These are phyloP conservation scores for Sporothrix phasma DNA, from an alignment of 2,329 filamentous ascomycete species.

Conservation along the genomic window DNA sequence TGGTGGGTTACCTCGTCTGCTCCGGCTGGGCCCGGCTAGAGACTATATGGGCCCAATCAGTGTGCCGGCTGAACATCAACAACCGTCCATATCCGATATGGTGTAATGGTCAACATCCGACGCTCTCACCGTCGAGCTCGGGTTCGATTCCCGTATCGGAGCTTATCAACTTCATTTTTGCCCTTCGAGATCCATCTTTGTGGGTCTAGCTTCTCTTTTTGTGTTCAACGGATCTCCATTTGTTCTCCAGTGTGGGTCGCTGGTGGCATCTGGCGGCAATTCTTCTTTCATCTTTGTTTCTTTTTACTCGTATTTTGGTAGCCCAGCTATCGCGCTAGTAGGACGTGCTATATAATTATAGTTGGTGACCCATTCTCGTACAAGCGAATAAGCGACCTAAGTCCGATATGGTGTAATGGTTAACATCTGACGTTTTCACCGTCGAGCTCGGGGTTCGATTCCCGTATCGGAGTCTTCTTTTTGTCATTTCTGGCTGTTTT, in stretches of 20 bases:
- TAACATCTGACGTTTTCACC: constrained; percentile 20
- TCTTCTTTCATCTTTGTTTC: neutral
- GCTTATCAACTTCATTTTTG: constrained; percentile 7
- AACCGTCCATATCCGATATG: constrained; percentile 17
- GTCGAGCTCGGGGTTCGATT: constrained; percentile 20
- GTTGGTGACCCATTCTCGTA: neutral
- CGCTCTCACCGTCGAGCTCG: constrained; percentile 20
- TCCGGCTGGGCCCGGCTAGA: neutral
- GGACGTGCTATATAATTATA: neutral
- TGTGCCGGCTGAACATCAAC: neutral
- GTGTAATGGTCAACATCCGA: constrained; percentile 20
- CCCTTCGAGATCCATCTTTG: too few species aligned
- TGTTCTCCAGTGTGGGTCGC: neutral
- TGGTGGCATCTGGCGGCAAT: neutral
- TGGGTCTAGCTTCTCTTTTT: neutral
- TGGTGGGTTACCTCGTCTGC: too few species aligned
- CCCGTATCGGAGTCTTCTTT: constrained; percentile 17
- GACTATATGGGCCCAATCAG: neutral
- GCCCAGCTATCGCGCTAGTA: too few species aligned
- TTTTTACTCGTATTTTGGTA: too few species aligned
- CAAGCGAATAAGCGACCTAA: neutral
- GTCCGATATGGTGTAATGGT: constrained; percentile 20
- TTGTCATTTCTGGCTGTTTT: neutral
- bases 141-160: constrained; percentile 20
- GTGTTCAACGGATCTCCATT: neutral